A percentile compares a stretch with the other conserved stretches of the same genome.
Conservation (phyloP, 2,329 filamentous ascomycete genomes). For the Dactylella cylindrospora region DNA sequence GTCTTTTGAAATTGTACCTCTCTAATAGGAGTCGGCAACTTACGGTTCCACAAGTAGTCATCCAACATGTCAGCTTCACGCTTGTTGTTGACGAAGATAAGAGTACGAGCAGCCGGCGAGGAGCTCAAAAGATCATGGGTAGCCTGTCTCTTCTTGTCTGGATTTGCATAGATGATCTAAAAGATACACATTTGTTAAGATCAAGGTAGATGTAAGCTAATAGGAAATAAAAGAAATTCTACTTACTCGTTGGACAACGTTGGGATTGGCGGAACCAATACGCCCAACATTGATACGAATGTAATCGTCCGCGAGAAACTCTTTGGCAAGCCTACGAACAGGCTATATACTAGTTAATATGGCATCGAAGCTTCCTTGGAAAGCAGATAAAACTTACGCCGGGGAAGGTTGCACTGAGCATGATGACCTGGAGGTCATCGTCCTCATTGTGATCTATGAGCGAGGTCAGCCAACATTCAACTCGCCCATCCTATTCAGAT, state of each 20-base stretch:
- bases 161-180: constrained; percentile 67
- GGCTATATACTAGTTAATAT: constrained; percentile 44
- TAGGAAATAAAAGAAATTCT: background rate
- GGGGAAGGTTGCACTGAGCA: constrained; percentile 95
- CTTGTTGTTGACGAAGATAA: constrained; percentile 89
- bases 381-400: constrained; percentile 55
- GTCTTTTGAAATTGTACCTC: background rate
- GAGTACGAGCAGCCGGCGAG: constrained; percentile 71
- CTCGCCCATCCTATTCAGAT: background rate
- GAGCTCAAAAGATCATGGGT: constrained; percentile 72
- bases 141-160: constrained; percentile 67
- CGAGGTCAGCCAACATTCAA: background rate
- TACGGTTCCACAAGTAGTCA: constrained; percentile 76
- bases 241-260: constrained; percentile 71
- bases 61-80: constrained; percentile 77
- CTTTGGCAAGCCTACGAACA: constrained; percentile 72
- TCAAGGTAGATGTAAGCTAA: background rate
- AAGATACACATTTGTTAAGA: constrained; percentile 32
- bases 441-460: constrained; percentile 72
- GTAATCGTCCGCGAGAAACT: constrained; percentile 72
- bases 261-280: constrained; percentile 76
- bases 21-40: constrained; percentile 1
- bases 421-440: constrained; percentile 67
- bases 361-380: background rate
- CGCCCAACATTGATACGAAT: constrained; percentile 84